Conservation (phyloP, 257 asterid genomes). For the Scutellaria baicalensis region DNA sequence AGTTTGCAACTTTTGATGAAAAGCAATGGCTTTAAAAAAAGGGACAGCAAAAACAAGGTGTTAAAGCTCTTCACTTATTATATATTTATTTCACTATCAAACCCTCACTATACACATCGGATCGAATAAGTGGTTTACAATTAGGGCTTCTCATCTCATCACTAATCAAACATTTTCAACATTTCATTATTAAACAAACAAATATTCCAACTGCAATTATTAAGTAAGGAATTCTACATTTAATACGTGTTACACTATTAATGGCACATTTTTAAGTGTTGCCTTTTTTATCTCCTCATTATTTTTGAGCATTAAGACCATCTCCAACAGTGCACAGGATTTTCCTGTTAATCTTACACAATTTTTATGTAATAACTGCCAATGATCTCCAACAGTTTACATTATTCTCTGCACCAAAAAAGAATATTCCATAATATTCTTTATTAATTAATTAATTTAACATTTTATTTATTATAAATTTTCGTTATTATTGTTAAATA, state of each 20-base stretch:
- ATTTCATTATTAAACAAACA: not conserved
- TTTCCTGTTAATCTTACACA: too few species aligned
- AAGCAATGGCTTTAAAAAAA: conserved; percentile 26
- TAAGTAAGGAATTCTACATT: not conserved
- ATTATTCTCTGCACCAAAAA: too few species aligned
- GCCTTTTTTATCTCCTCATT: not conserved
- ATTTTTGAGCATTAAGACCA: not conserved
- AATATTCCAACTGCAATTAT: not conserved
- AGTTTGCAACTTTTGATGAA: conserved; percentile 46
- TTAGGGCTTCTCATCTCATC: conserved; percentile 15
- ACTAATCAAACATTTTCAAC: conserved; percentile 1
- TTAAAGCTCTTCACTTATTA: conserved; percentile 12
- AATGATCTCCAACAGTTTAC: too few species aligned
- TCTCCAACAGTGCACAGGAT: too few species aligned
- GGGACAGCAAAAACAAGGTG: conserved; percentile 38
- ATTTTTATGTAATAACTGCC: too few species aligned
- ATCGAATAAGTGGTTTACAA: conserved; percentile 9
- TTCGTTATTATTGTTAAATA: too few species aligned
- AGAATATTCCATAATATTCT: too few species aligned
- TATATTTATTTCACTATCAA: conserved; percentile 7
- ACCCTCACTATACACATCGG: conserved; percentile 31
- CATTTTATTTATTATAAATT: too few species aligned
- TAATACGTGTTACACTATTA: conserved; percentile 1
- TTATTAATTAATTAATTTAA: too few species aligned
- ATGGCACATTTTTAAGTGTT: conserved; percentile 1